Evolutionary conservation across 1,284 basidiomycete genomes (phyloP).

Genomic region (Vanrija pseudolonga): DNA sequence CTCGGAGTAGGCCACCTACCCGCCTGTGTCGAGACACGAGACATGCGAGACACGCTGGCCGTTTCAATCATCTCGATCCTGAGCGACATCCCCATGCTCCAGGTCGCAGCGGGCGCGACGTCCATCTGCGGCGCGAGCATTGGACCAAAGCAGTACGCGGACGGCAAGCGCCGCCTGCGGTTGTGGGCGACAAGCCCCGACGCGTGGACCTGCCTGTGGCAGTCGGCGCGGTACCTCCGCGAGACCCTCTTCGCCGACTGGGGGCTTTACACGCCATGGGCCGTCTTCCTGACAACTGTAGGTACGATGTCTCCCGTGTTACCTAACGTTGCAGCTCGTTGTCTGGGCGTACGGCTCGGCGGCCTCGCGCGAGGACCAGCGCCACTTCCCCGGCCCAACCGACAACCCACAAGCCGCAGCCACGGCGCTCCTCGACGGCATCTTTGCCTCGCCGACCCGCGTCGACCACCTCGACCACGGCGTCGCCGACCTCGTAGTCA

Average conservation of each 20-base stretch:
- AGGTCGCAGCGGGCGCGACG: conserved; percentile 36
- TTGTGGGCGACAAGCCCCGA: conserved; percentile 39
- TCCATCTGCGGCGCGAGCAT: conserved; percentile 34
- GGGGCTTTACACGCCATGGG: conserved; percentile 41
- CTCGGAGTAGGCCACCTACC: conserved; percentile 16
- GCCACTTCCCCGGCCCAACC: not conserved
- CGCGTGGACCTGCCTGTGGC: conserved; percentile 44
- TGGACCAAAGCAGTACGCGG: conserved; percentile 31
- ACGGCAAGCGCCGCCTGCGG: conserved; percentile 30
- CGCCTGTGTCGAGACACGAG: conserved; percentile 25
- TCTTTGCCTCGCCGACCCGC: conserved; percentile 13
- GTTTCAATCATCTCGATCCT: conserved; percentile 40
- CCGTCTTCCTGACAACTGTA: conserved; percentile 36
- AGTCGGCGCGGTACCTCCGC: conserved; percentile 38
- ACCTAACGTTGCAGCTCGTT: conserved; percentile 20
- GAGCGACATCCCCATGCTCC: conserved; percentile 43
- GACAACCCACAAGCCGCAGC: conserved; percentile 6
- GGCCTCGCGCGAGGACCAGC: not conserved
- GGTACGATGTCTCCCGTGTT: not conserved
- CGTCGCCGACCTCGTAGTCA: conserved; percentile 18
- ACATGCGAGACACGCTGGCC: conserved; percentile 38
- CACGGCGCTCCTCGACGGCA: conserved; percentile 17
- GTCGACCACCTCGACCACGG: conserved; percentile 12
- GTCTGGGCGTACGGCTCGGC: conserved; percentile 27
- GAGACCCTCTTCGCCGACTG: conserved; percentile 31